These are phyloP conservation scores for Grosmannia penicillata DNA, from an alignment of 2,329 filamentous ascomycete genomes.

Conservation along the genomic window DNA sequence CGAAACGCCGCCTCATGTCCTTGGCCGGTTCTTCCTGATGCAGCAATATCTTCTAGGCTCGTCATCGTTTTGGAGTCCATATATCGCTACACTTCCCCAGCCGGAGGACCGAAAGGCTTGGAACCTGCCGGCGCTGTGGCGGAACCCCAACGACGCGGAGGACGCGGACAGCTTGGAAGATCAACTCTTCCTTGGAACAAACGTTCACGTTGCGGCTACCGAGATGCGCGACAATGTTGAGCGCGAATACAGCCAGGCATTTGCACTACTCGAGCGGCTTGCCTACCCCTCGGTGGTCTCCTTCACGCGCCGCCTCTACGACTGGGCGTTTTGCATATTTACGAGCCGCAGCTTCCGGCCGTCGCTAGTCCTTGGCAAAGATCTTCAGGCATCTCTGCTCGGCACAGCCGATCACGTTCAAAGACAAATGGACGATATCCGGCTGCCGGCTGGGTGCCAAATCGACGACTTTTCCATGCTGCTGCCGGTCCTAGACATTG, in stretches of 20 bases:
- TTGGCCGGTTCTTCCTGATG: conserved; percentile 54
- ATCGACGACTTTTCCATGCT: conserved; percentile 52
- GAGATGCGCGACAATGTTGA: conserved; percentile 32
- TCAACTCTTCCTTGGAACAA: conserved; percentile 41
- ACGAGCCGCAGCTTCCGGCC: conserved; percentile 51
- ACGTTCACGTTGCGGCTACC: conserved; percentile 31
- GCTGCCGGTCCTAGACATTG: conserved; percentile 56
- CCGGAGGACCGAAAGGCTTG: conserved; percentile 35
- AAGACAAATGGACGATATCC: conserved; percentile 11
- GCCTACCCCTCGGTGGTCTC: conserved; percentile 16
- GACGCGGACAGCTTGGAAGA: no score
- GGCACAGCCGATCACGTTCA: no score
- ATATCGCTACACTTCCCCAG: conserved; percentile 50
- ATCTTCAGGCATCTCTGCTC: conserved; percentile 7
- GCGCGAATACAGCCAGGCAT: conserved; percentile 29
- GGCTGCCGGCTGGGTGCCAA: conserved; percentile 20
- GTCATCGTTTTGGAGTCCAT: conserved; percentile 52
- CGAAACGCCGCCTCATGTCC: conserved; percentile 38
- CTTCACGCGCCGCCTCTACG: conserved; percentile 37
- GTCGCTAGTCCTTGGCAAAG: conserved; percentile 34
- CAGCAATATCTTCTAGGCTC: conserved; percentile 46
- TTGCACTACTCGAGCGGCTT: conserved; percentile 20
- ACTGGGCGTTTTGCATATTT: conserved; percentile 51
- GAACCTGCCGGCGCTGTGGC: conserved; percentile 47
- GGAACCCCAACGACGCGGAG: conserved; percentile 34